These are phyloP conservation scores for Kodamaea nitidulidarum DNA, from an alignment of 805 yeast genomes.

Conservation along the genomic window DNA sequence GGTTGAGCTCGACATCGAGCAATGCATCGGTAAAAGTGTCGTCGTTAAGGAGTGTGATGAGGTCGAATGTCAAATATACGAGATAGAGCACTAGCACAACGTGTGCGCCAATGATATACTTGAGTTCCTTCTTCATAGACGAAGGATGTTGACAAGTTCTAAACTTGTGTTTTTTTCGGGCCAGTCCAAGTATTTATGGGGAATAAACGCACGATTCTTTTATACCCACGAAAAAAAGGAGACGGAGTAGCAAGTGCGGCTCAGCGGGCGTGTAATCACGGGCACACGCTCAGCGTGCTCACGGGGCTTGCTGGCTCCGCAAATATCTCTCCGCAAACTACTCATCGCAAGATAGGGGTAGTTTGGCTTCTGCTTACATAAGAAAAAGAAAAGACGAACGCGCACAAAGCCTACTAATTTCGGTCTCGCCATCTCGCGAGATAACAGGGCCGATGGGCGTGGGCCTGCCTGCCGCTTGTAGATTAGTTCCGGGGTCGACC, in stretches of 20 bases:
- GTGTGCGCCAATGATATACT: constrained; percentile 58
- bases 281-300: too few relatives aligned
- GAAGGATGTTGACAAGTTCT: too few relatives aligned
- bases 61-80: constrained; percentile 64
- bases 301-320: too few relatives aligned
- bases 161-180: neutral
- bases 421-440: too few relatives aligned
- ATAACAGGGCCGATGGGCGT: too few relatives aligned
- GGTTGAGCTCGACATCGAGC: constrained; percentile 58
- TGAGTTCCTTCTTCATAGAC: constrained; percentile 59
- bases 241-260: too few relatives aligned
- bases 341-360: neutral
- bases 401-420: neutral
- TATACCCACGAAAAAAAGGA: neutral
- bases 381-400: neutral
- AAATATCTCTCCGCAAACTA: too few relatives aligned
- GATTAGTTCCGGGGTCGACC: too few relatives aligned
- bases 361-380: neutral
- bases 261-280: too few relatives aligned
- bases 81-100: constrained; percentile 49
- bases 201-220: neutral
- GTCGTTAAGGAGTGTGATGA: constrained; percentile 70
- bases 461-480: too few relatives aligned
- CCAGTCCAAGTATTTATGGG: constrained; percentile 1
- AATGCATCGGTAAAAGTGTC: constrained; percentile 65